Base-by-base conservation (phyloP, 768 basidiomycete genomes). In the Calocybe gangraenosa region DNA sequence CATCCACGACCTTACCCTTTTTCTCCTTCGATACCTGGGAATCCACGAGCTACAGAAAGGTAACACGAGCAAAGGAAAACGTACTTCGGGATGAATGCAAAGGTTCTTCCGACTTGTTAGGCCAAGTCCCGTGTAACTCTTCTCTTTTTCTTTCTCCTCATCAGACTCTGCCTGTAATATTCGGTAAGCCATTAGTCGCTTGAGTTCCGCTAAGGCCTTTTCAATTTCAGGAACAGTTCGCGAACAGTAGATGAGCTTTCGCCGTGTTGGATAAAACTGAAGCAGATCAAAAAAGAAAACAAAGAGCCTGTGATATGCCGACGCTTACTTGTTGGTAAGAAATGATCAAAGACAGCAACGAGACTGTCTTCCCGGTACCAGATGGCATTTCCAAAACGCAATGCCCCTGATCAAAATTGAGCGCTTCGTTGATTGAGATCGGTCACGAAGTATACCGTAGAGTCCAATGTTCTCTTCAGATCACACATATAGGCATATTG, bases 321-420 rank as follows among this genome's bases (percentile, higher is more conserved):
- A 13, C 2, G 20, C 53, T 49, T 48, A 89, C 95, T 72, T 96
- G 93, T 67, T 98, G 95, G 60, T 98, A 99, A 11, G 95, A 96
- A 30, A 99, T 87, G 66, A 99, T 99, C 45, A 99, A 68, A 2
- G 91, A 93, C 14, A 99, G 73, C 7, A 99, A 72, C 9, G 93
- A 97, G 19, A 99, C 96, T 0, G 96, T 99, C 72, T 99, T 99
- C 18, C 96, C 96, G 17, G 96, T 99, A 13, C 96, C 96, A 9
- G 96, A 98, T 50, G 96, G 96, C 96, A 99, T 99, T 71, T 99
- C 96, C 30, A 99, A 77, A n/a, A 98, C 92, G 63, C 96, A 97
- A 56, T 99, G 96, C 40, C 96, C 96, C 93, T 98, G 17, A 7
- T n/a, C 34, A 7, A 6, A 14, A 18, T 7, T 18, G 34, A 35